Evolutionary conservation across 139 green algal species (phyloP).

Genomic region (Coelastrella sp.): DNA sequence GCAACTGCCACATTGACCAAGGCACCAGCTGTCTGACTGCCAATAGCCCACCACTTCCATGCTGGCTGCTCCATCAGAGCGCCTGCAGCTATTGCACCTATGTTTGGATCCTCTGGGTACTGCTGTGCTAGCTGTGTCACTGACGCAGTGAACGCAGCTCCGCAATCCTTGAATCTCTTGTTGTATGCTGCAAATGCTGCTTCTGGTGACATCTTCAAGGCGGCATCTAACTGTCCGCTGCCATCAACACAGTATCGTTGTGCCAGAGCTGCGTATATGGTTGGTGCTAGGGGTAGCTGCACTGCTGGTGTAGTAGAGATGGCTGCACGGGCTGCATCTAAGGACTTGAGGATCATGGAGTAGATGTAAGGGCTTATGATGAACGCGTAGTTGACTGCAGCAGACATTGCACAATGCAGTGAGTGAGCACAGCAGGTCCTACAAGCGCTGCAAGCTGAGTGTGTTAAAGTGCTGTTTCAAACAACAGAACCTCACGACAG

Average conservation of each 20-base stretch:
- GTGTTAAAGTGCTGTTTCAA: too few species aligned
- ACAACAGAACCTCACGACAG: too few species aligned
- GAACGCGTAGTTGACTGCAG: slow-evolving; percentile 9
- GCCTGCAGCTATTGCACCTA: not conserved
- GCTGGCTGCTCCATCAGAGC: not conserved
- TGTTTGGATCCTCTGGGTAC: not conserved
- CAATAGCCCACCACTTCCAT: not conserved
- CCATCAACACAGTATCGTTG: not conserved
- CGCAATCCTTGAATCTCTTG: not conserved
- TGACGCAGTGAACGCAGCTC: not conserved
- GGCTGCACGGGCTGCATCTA: not conserved
- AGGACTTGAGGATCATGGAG: not conserved
- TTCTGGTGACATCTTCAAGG: not conserved
- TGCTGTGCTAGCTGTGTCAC: not conserved
- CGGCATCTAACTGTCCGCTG: not conserved
- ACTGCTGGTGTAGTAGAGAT: not conserved
- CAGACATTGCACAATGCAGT: not conserved
- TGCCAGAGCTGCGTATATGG: not conserved
- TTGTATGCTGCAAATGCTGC: not conserved
- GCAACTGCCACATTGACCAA: not conserved
- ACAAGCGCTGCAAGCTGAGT: too few species aligned
- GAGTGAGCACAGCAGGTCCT: not conserved
- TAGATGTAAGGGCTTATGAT: not conserved
- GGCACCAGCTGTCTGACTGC: not conserved
- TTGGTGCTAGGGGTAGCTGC: not conserved